phyloP scores from a whole-genome alignment of 441 rosid species.

The Dalechampia spathulata region DNA sequence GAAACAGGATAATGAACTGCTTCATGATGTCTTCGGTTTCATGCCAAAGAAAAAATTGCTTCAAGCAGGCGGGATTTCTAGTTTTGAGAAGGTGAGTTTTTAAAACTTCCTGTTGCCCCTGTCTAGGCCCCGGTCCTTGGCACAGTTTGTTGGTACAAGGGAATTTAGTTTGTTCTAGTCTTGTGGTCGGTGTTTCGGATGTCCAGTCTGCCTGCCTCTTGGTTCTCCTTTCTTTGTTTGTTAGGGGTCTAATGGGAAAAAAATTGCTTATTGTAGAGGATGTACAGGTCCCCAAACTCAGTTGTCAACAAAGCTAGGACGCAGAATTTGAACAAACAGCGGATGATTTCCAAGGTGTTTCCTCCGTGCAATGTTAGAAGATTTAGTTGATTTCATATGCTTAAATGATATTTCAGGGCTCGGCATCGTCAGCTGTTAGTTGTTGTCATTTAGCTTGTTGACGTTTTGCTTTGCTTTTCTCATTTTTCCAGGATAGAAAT shows the following conservation, averaged over 20 bases:
- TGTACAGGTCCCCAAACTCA: constrained; percentile 68
- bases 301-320: constrained; percentile 79
- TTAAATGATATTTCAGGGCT: background rate
- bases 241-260: no score
- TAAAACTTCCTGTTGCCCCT: background rate
- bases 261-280: no score
- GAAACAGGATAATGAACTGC: constrained; percentile 79
- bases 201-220: no score
- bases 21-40: constrained; percentile 69
- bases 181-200: no score
- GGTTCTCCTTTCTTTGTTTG: no score
- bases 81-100: constrained; percentile 57
- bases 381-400: background rate
- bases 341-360: constrained; percentile 61
- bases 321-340: constrained; percentile 65
- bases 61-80: constrained; percentile 36
- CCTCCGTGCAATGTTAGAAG: background rate
- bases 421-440: no score
- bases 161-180: no score
- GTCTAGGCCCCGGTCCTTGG: no score
- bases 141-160: no score
- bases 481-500: no score
- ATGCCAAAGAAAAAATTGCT: constrained; percentile 48
- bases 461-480: no score
- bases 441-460: no score